A percentile compares a stretch with the other conserved stretches of the same genome.
Evolutionary conservation across 2,329 filamentous ascomycete species (phyloP).

Genomic region (Rhytidhysteron rufulum): DNA sequence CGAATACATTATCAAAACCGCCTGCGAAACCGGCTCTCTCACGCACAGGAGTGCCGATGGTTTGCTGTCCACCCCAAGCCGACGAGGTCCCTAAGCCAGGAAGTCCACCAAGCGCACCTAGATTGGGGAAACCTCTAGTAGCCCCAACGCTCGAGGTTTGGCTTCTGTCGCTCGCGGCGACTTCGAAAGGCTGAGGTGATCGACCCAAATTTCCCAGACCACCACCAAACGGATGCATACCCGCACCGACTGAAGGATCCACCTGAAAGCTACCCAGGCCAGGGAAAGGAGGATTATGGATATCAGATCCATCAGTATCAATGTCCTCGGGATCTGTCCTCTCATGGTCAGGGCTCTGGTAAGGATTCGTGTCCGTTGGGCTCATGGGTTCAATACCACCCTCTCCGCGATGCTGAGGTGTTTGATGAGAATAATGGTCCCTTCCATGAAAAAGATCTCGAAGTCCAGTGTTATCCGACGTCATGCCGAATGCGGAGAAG

Average conservation of each 20-base stretch:
- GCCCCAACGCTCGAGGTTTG: conserved; percentile 86
- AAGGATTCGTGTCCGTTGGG: conserved; percentile 94
- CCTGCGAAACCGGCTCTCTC: conserved; percentile 56
- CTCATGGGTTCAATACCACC: conserved; percentile 70
- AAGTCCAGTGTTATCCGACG: conserved; percentile 54
- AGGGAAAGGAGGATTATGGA: conserved; percentile 48
- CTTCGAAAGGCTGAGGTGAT: conserved; percentile 40
- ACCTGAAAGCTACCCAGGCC: conserved; percentile 53
- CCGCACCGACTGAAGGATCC: conserved; percentile 40
- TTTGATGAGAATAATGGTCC: conserved; percentile 55
- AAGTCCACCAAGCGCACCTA: conserved; percentile 59
- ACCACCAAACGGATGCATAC: conserved; percentile 53
- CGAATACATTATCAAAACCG: conserved; percentile 58
- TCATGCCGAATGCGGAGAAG: conserved; percentile 60
- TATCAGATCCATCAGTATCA: conserved; percentile 54
- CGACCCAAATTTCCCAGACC: conserved; percentile 52
- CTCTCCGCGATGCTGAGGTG: conserved; percentile 44
- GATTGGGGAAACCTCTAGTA: conserved; percentile 62
- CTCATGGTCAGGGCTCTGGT: conserved; percentile 81
- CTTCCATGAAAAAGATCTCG: conserved; percentile 56
- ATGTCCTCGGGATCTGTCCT: conserved; percentile 61
- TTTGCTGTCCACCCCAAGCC: conserved; percentile 63
- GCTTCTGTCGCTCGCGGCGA: conserved; percentile 79
- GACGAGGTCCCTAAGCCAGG: conserved; percentile 56
- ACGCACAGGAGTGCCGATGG: conserved; percentile 69